Percentiles rank a stretch among this genome's conserved stretches.
phyloP scores from a whole-genome alignment of 2,329 filamentous ascomycete species.

The Fusarium buxicola region DNA sequence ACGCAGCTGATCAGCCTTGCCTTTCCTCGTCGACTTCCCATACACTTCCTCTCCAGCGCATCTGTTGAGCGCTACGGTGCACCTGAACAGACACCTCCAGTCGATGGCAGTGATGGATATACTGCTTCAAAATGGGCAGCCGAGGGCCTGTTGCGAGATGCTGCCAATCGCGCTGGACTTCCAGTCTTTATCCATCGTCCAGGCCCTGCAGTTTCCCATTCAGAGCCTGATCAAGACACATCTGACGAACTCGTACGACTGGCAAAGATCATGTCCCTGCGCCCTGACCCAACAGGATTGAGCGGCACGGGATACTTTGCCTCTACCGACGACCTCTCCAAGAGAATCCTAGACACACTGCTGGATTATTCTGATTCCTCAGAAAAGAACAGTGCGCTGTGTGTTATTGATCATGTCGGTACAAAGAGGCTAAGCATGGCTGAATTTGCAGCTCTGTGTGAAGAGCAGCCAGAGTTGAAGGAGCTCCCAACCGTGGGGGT shows the following conservation, averaged over 20 bases:
- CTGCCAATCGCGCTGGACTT: slow-evolving; percentile 6
- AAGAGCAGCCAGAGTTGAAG: slow-evolving; percentile 2
- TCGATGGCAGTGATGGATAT: slow-evolving; percentile 46
- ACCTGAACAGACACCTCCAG: slow-evolving; percentile 2
- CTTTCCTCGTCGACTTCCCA: slow-evolving; percentile 37
- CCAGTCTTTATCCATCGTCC: slow-evolving; percentile 28
- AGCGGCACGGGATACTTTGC: neutral
- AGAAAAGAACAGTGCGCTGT: fast-evolving
- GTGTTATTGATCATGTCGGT: neutral
- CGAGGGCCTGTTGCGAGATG: slow-evolving; percentile 48
- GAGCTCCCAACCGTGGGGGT: slow-evolving; percentile 5
- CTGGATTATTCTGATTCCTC: neutral
- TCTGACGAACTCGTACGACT: slow-evolving; percentile 7
- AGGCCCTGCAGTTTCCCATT: neutral
- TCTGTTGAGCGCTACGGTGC: slow-evolving; percentile 11
- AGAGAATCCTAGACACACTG: neutral
- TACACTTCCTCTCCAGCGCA: slow-evolving; percentile 52
- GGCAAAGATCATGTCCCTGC: neutral
- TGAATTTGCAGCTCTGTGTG: neutral
- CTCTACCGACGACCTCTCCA: slow-evolving; percentile 1
- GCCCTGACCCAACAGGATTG: slow-evolving; percentile 4
- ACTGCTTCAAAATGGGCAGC: slow-evolving; percentile 50
- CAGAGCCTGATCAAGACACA: neutral
- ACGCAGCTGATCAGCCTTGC: slow-evolving; percentile 39
- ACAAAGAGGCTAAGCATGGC: slow-evolving; percentile 5